Evolutionary conservation across 257 asterid genomes (phyloP).

Genomic region (Gardenia jasminoides): DNA sequence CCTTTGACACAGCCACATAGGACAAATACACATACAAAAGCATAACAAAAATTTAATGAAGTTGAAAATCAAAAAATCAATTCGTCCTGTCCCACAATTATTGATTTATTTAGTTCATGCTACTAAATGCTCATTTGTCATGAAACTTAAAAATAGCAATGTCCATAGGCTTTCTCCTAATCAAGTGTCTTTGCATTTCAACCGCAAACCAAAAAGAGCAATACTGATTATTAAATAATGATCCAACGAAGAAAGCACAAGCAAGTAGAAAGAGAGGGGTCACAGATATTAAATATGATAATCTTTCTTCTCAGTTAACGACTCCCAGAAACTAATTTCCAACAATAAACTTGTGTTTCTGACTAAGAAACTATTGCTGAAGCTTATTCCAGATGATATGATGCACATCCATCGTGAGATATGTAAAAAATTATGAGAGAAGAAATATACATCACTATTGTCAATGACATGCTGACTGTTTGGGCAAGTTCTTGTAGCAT

Average conservation of each 20-base stretch:
- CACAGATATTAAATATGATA: neutral
- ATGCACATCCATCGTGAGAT: constrained; percentile 6
- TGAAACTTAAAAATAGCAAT: neutral
- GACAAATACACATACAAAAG: neutral
- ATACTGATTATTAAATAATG: neutral
- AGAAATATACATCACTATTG: constrained; percentile 65
- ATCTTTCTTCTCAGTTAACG: neutral
- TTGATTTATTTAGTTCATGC: neutral
- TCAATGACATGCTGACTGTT: constrained; percentile 67
- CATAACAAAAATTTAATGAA: neutral
- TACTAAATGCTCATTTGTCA: neutral
- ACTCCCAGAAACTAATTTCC: neutral
- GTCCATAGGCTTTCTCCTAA: neutral
- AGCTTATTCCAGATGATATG: neutral
- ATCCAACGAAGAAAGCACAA: no score
- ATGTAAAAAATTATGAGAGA: constrained; percentile 1
- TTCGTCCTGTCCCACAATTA: neutral
- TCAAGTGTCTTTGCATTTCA: neutral
- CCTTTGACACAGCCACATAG: neutral
- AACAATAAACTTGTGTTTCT: neutral
- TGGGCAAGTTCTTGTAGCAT: constrained; percentile 88
- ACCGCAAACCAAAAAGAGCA: neutral
- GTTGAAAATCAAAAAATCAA: neutral
- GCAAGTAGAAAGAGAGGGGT: neutral
- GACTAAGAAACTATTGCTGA: neutral